Evolutionary conservation across 129 eudicot species (phyloP).

Genomic region (Pittosporum tobira): DNA sequence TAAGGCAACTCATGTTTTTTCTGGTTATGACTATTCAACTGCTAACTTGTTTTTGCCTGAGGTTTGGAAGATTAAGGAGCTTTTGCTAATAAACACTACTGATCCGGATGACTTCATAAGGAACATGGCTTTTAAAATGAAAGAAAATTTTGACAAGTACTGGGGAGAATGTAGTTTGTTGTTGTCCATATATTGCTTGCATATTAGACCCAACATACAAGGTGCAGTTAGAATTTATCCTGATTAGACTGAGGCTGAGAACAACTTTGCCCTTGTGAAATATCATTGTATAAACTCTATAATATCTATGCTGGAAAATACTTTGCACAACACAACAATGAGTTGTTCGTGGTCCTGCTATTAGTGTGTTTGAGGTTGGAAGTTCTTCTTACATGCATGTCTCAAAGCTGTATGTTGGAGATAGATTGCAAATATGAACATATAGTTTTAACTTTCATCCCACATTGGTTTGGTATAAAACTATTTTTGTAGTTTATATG

Average conservation of each 20-base stretch:
- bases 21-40: background rate
- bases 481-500: too few relatives aligned
- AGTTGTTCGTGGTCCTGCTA: background rate
- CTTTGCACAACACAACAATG: background rate
- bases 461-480: too few relatives aligned
- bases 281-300: background rate
- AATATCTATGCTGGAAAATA: background rate
- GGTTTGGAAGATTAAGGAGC: too few relatives aligned
- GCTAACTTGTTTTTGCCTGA: constrained; percentile 2
- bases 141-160: too few relatives aligned
- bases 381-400: background rate
- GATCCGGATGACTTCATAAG: too few relatives aligned
- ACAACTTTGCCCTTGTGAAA: background rate
- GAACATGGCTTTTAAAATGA: too few relatives aligned
- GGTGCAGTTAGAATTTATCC: background rate
- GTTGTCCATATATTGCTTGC: too few relatives aligned
- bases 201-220: background rate
- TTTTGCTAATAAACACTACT: too few relatives aligned
- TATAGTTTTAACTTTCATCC: too few relatives aligned
- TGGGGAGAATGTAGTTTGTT: too few relatives aligned
- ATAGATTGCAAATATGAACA: too few relatives aligned
- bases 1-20: background rate
- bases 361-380: background rate
- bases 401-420: too few relatives aligned
- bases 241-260: background rate